Evolutionary conservation across 495 filamentous ascomycete species (phyloP).

Genomic region (Tuber aestivum): DNA sequence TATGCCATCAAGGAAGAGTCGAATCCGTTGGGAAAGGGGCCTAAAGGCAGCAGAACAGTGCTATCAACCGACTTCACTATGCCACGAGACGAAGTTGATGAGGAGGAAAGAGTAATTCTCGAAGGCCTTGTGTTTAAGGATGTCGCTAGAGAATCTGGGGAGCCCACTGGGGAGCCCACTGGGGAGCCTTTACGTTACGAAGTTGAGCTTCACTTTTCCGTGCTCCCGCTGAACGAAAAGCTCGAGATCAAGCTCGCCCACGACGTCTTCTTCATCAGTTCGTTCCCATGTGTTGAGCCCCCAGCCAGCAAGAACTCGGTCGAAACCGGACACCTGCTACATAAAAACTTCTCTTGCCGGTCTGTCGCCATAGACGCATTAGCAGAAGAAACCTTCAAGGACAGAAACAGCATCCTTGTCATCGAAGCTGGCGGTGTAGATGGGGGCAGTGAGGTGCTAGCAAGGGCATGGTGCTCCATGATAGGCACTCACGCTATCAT

Average conservation of each 20-base stretch:
- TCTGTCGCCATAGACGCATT: slow-evolving; percentile 17
- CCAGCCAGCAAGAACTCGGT: slow-evolving; percentile 9
- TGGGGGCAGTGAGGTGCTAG: slow-evolving; percentile 47
- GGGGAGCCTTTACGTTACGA: slow-evolving; percentile 22
- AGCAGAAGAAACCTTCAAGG: slow-evolving; percentile 11
- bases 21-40: slow-evolving; percentile 28
- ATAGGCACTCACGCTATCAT: slow-evolving; percentile 64
- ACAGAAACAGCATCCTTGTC: slow-evolving; percentile 15
- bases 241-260: slow-evolving; percentile 21
- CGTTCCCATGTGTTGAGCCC: slow-evolving; percentile 31
- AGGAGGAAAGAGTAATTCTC: slow-evolving; percentile 14
- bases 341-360: slow-evolving; percentile 29
- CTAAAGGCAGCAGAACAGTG: slow-evolving; percentile 11
- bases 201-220: slow-evolving; percentile 24
- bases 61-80: slow-evolving; percentile 30
- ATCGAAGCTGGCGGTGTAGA: slow-evolving; percentile 21
- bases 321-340: slow-evolving; percentile 19
- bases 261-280: slow-evolving; percentile 31
- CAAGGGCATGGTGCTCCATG: slow-evolving; percentile 63
- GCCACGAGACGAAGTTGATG: slow-evolving; percentile 16
- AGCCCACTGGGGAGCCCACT: too few species aligned
- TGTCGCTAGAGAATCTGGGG: slow-evolving; percentile 3
- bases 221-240: slow-evolving; percentile 13
- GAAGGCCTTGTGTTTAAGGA: slow-evolving; percentile 20
- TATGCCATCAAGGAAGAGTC: slow-evolving; percentile 24